These are phyloP conservation scores for Filobasidium floriforme DNA, from an alignment of 768 basidiomycete species.

Conservation along the genomic window DNA sequence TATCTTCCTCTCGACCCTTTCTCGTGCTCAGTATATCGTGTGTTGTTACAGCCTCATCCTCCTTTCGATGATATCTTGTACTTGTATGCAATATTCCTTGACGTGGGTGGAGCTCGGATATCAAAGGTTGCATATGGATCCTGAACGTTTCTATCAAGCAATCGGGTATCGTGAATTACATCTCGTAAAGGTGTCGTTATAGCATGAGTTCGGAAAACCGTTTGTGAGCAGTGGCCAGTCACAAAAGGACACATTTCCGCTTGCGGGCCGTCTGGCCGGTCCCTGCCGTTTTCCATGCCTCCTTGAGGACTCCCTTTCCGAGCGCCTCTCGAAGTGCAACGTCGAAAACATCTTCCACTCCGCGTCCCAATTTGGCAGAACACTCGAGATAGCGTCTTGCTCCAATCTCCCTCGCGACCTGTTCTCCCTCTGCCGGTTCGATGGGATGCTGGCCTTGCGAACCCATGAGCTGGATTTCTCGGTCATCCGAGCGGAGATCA, in stretches of 20 bases:
- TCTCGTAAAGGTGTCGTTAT: no score
- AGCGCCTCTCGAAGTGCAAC: slow-evolving; percentile 50
- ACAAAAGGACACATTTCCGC: neutral
- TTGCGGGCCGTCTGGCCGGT: neutral
- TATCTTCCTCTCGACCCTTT: neutral
- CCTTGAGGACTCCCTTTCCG: neutral
- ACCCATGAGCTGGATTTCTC: slow-evolving; percentile 49
- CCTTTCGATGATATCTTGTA: neutral
- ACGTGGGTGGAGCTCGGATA: no score
- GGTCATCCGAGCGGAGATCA: slow-evolving; percentile 41
- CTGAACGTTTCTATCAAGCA: no score
- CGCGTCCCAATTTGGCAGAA: slow-evolving; percentile 80
- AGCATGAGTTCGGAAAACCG: neutral
- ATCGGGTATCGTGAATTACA: no score
- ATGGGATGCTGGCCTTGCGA: slow-evolving; percentile 73
- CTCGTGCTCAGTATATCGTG: neutral
- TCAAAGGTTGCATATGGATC: no score
- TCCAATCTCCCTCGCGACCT: slow-evolving; percentile 86
- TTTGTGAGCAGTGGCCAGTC: neutral
- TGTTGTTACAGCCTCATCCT: no score
- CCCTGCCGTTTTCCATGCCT: neutral
- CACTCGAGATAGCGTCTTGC: slow-evolving; percentile 83
- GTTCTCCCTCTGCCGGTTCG: slow-evolving; percentile 64
- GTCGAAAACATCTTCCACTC: slow-evolving; percentile 86
- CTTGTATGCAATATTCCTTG: neutral